Percentiles rank a stretch among this genome's conserved stretches.
Conservation (phyloP, 192 early-diverging fungal genomes). For the Neocallimastix lanati region DNA sequence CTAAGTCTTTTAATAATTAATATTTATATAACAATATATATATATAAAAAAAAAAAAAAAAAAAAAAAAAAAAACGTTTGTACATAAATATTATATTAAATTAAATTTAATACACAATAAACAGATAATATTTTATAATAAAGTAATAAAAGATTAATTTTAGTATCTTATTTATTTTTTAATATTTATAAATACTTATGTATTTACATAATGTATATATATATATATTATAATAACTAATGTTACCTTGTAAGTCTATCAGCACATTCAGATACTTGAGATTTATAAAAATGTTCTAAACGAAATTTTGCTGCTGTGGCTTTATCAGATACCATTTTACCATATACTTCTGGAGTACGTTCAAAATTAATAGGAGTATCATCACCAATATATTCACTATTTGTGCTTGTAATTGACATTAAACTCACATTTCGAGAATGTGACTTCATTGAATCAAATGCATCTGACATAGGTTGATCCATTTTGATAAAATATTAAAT, state of each 20-base stretch:
- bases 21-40: no score
- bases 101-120: no score
- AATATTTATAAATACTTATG: no score
- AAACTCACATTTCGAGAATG: neutral
- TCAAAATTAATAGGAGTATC: neutral
- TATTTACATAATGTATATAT: no score
- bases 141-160: no score
- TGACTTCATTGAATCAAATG: neutral
- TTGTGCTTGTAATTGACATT: neutral
- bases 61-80: no score
- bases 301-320: conserved; percentile 76
- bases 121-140: no score
- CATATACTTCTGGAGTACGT: neutral
- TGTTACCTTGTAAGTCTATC: conserved; percentile 57
- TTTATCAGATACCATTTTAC: conserved; percentile 27
- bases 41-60: no score
- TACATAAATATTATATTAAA: no score
- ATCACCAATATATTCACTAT: neutral
- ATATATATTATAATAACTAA: no score
- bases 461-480: neutral
- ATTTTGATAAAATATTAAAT: neutral
- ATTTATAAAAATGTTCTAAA: conserved; percentile 85
- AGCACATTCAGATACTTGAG: conserved; percentile 67
- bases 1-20: neutral
- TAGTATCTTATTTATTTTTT: no score